Evolutionary conservation across 2,329 filamentous ascomycete genomes (phyloP).

Genomic region (Elsinoe batatas): DNA sequence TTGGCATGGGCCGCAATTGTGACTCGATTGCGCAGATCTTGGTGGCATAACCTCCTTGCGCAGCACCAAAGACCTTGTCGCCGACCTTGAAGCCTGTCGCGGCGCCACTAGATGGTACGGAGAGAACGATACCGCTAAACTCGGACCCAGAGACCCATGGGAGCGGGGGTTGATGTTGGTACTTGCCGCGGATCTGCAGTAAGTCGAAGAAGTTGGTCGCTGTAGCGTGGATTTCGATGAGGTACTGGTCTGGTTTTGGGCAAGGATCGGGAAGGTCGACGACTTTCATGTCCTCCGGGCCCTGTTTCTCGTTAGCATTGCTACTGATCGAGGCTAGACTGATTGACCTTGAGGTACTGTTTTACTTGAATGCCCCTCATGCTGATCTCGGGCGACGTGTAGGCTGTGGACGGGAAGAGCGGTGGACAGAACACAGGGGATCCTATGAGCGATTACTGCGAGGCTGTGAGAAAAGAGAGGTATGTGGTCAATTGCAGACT

Average conservation of each 20-base stretch:
- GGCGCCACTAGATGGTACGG: conserved; percentile 44
- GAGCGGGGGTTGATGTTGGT: conserved; percentile 80
- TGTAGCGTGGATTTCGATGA: conserved; percentile 75
- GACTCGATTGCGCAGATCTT: conserved; percentile 58
- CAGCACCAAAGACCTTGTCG: conserved; percentile 75
- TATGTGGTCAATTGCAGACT: too few species aligned
- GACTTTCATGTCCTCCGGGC: conserved; percentile 68
- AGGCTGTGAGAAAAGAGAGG: background rate
- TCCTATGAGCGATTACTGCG: too few species aligned
- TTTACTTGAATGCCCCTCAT: conserved; percentile 65
- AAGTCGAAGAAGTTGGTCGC: conserved; percentile 97
- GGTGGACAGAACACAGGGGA: background rate
- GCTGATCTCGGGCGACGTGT: conserved; percentile 32
- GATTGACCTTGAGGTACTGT: conserved; percentile 49
- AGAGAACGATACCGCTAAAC: conserved; percentile 69
- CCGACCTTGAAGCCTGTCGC: conserved; percentile 57
- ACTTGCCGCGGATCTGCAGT: conserved; percentile 89
- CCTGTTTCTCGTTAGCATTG: conserved; percentile 39
- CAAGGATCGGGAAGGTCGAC: conserved; percentile 63
- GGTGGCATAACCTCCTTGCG: conserved; percentile 78
- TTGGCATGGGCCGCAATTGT: conserved; percentile 61
- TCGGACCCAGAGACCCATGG: conserved; percentile 83
- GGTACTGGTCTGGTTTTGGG: conserved; percentile 64
- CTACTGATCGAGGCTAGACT: background rate
- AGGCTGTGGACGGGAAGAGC: too few species aligned